These are phyloP conservation scores for Circinella minor DNA, from an alignment of 371 early-diverging fungal genomes.

Conservation along the genomic window DNA sequence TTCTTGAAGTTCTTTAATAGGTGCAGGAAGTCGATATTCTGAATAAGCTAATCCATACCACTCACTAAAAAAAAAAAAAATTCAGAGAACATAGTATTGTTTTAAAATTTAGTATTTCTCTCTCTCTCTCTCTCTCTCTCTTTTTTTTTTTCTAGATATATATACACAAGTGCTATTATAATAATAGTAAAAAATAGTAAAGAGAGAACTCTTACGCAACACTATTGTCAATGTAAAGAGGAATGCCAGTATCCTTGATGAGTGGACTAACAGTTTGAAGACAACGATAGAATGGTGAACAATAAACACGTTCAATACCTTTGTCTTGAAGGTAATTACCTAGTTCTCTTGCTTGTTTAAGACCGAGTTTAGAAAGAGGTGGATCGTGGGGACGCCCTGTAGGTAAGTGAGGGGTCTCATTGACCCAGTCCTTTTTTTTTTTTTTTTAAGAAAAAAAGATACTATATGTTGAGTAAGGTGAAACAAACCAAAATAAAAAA, in stretches of 20 bases:
- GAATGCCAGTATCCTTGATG: conserved; percentile 21
- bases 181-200: too few species aligned
- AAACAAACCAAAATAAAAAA: too few species aligned
- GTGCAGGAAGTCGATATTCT: conserved; percentile 33
- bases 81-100: too few species aligned
- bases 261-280: conserved; percentile 41
- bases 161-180: too few species aligned
- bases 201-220: conserved; percentile 27
- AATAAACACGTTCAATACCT: conserved; percentile 34
- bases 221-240: conserved; percentile 36
- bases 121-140: too few species aligned
- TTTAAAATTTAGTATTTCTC: not conserved
- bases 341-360: conserved; percentile 38
- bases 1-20: conserved; percentile 24
- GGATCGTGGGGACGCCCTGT: conserved; percentile 35
- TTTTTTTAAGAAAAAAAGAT: too few species aligned
- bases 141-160: too few species aligned
- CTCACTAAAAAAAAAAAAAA: conserved; percentile 25
- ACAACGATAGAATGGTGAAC: conserved; percentile 45
- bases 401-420: conserved; percentile 27
- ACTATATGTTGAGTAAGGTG: too few species aligned
- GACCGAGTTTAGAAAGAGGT: conserved; percentile 35
- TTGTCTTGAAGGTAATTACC: conserved; percentile 32
- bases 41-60: conserved; percentile 42
- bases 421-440: conserved; percentile 45